These are phyloP conservation scores for Ganoderma lucidum DNA, from an alignment of 1,284 basidiomycete genomes.

Conservation along the genomic window DNA sequence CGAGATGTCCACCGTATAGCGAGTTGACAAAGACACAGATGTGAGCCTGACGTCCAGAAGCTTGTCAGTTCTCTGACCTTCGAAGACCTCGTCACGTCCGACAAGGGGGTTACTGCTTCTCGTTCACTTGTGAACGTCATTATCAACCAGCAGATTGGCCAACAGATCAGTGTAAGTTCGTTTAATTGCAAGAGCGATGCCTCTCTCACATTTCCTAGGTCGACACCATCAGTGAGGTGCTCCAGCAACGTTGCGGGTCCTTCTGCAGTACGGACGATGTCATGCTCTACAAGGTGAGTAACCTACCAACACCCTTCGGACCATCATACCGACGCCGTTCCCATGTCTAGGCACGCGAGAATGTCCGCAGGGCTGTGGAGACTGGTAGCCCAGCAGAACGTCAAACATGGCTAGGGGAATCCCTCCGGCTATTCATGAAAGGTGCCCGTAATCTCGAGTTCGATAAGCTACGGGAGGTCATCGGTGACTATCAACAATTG, in stretches of 20 bases:
- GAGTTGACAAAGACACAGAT: conserved; percentile 50
- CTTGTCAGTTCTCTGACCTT: conserved; percentile 78
- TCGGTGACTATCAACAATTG: conserved; percentile 86
- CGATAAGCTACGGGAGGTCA: conserved; percentile 86
- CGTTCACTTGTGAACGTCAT: conserved; percentile 92
- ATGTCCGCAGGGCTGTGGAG: conserved; percentile 89
- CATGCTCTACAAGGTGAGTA: conserved; percentile 91
- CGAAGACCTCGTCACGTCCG: conserved; percentile 84
- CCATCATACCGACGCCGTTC: neutral
- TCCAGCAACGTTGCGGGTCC: conserved; percentile 94
- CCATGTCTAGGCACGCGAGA: conserved; percentile 87
- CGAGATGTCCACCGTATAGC: conserved; percentile 8
- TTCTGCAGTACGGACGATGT: conserved; percentile 99
- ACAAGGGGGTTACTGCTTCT: conserved; percentile 85
- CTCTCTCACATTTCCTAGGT: conserved; percentile 59
- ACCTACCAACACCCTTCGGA: neutral
- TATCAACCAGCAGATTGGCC: conserved; percentile 97
- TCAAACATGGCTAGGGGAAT: conserved; percentile 82
- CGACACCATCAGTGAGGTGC: conserved; percentile 93
- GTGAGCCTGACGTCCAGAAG: conserved; percentile 74
- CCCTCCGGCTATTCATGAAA: conserved; percentile 87
- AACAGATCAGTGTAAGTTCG: conserved; percentile 87
- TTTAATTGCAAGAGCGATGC: neutral
- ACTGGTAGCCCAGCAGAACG: conserved; percentile 77
- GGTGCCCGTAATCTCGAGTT: conserved; percentile 87